A percentile compares a stretch with the other conserved stretches of the same genome.
These are phyloP conservation scores for Pyrus bretschneideri DNA, from an alignment of 306 rosid genomes.

Conservation along the genomic window DNA sequence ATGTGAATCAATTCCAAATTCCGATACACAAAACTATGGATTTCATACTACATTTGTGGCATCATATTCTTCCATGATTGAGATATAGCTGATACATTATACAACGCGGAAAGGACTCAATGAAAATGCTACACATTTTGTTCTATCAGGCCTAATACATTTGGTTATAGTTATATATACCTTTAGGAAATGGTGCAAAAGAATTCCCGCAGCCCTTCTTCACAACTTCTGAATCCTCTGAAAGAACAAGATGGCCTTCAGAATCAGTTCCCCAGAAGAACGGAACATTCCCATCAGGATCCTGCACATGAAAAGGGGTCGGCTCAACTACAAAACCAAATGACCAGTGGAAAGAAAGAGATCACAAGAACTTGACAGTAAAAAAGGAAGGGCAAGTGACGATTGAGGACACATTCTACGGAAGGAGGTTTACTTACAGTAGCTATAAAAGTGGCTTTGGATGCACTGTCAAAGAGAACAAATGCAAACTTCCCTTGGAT, in stretches of 20 bases:
- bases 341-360: not conserved
- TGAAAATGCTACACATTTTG: too few relatives aligned
- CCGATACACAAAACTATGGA: not conserved
- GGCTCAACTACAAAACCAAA: conserved; percentile 10
- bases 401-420: not conserved
- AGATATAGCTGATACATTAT: not conserved
- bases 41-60: not conserved
- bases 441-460: conserved; percentile 57
- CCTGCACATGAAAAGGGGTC: conserved; percentile 32
- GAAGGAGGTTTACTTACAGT: conserved; percentile 47
- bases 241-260: conserved; percentile 74
- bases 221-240: conserved; percentile 61
- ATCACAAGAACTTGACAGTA: not conserved
- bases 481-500: conserved; percentile 86
- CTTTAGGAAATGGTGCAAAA: conserved; percentile 91
- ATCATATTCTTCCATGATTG: not conserved
- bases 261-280: conserved; percentile 94
- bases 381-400: not conserved
- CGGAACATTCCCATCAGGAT: conserved; percentile 81
- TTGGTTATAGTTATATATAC: conserved; percentile 35
- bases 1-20: not conserved
- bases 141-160: not conserved
- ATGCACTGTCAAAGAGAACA: conserved; percentile 63
- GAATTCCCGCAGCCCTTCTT: conserved; percentile 85
- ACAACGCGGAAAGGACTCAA: not conserved